phyloP scores from a whole-genome alignment of 257 asterid species.

The Cinchona pubescens region DNA sequence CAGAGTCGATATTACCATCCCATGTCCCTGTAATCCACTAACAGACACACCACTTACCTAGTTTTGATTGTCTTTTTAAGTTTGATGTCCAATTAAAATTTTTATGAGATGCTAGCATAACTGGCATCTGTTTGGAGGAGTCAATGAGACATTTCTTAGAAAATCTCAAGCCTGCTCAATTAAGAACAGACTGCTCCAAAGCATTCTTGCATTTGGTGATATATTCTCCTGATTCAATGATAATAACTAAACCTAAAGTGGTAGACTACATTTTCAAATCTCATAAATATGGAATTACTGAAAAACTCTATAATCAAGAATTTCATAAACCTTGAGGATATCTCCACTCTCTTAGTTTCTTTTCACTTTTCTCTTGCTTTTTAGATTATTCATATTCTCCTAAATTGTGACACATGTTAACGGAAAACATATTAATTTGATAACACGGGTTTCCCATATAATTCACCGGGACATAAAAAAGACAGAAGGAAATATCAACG shows the following conservation, averaged over 20 bases:
- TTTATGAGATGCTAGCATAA: background rate
- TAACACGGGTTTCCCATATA: background rate
- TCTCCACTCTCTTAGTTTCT: background rate
- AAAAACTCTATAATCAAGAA: background rate
- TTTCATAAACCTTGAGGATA: background rate
- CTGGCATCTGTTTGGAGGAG: background rate
- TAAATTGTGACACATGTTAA: background rate
- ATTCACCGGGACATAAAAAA: too few relatives aligned
- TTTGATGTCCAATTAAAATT: background rate
- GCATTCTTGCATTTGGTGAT: background rate
- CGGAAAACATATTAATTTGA: background rate
- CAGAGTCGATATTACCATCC: background rate
- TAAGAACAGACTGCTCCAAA: background rate
- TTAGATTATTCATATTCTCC: background rate
- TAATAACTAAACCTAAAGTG: background rate
- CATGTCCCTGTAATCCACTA: too few relatives aligned
- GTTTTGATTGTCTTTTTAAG: too few relatives aligned
- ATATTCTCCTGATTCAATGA: background rate
- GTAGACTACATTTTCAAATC: too few relatives aligned
- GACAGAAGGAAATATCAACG: too few relatives aligned
- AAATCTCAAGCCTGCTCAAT: background rate
- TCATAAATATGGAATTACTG: background rate
- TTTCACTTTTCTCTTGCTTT: background rate
- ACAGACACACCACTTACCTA: background rate
- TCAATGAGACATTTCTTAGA: background rate